Percentiles rank a stretch among this genome's conserved stretches.
phyloP scores from a whole-genome alignment of 176 grass and related monocot genomes.

The Aegilops sharonensis region DNA sequence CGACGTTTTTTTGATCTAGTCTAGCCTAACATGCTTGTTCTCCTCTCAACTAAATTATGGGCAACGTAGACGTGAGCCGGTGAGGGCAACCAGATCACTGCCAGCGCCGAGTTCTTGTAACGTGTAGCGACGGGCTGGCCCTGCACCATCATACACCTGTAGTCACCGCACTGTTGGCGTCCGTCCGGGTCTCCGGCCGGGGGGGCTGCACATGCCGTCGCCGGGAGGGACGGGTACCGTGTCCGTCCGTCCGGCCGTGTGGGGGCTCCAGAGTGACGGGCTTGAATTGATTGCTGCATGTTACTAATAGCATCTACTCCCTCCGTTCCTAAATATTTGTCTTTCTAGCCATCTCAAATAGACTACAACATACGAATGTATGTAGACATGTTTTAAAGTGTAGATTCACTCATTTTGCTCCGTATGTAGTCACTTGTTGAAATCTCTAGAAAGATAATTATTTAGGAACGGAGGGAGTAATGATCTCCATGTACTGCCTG shows the following conservation, averaged over 20 bases:
- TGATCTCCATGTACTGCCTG: neutral
- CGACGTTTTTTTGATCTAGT: too few species aligned
- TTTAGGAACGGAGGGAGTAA: too few species aligned
- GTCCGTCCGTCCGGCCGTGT: neutral
- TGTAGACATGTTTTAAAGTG: too few species aligned
- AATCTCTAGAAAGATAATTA: too few species aligned
- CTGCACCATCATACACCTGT: neutral
- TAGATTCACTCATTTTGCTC: too few species aligned
- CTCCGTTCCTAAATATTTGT: too few species aligned
- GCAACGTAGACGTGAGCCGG: neutral
- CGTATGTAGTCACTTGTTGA: too few species aligned
- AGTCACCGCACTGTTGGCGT: neutral
- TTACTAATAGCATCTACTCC: neutral
- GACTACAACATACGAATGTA: too few species aligned
- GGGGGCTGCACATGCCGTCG: constrained; percentile 13
- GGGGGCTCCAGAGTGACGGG: neutral
- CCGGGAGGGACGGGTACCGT: too few species aligned
- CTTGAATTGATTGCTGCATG: constrained; percentile 19
- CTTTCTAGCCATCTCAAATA: too few species aligned
- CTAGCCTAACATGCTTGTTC: too few species aligned
- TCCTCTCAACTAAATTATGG: neutral
- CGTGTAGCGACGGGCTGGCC: neutral
- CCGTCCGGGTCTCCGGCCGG: neutral
- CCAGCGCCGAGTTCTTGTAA: neutral
- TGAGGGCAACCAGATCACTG: neutral